Base-by-base conservation (phyloP, 2,329 filamentous ascomycete species). In the Aspergillus caelatus region DNA sequence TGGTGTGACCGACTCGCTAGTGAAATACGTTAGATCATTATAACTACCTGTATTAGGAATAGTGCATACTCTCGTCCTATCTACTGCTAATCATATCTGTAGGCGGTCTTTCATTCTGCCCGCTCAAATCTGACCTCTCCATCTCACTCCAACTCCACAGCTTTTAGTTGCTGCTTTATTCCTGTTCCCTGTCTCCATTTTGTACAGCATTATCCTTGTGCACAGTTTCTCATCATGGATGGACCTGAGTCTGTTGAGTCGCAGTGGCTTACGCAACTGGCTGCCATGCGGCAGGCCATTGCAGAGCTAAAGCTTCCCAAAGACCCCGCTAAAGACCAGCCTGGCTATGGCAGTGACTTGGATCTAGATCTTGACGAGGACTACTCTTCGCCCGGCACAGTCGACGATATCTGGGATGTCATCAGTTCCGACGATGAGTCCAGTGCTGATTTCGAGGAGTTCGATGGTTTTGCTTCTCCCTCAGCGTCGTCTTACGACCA, bases 381-480 rank as follows among this genome's bases (percentile, higher is more conserved):
- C 54, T 79, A 86, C 26, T 85, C 84, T 3, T 85, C 82, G 4
- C 86, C 86, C 6, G 87, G 86, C 50, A 76, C 86, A 21, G 86
- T 87, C 6, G 91, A 94, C 63, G 93, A 97, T 78, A 89, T 97
- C 11, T 97, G 94, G 94, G 94, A 97, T 75, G 88, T 96, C 63
- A 92, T 96, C 72, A 93, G 89, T 63, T 89, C 91, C 28, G 87
- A 88, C 23, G 89, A 89, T 61, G 83, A 86, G 74, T 90, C 86
- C 71, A 90, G 88, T 70, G 91, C 86, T 62, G 81, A 91, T 65
- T 80, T 87, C 34, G 86, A 89, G 55, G 85, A 86, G 30, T 79
- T 83, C 45, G 79, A 84, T 48, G 80, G 79, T 26, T 70, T 72
- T 63, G 50, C 72, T 63, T 56, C 80, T 70, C 12, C 57, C 62